These are phyloP conservation scores for Melampsora occidentalis DNA, from an alignment of 1,284 basidiomycete species.

Conservation along the genomic window DNA sequence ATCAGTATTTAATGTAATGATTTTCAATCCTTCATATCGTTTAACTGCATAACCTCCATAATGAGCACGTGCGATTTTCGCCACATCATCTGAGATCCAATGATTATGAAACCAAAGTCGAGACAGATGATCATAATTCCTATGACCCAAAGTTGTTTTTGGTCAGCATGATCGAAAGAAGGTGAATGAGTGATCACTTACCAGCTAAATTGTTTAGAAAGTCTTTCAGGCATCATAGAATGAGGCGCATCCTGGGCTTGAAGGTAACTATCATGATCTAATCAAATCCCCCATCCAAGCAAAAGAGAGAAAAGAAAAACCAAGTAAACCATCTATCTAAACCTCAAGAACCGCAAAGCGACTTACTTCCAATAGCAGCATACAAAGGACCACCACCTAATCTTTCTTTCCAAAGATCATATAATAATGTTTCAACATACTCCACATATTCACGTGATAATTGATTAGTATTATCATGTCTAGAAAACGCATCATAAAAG, in stretches of 20 bases:
- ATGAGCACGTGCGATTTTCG: constrained; percentile 64
- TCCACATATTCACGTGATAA: constrained; percentile 59
- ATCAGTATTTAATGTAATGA: constrained; percentile 75
- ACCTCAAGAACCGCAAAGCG: neutral
- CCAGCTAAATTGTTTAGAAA: constrained; percentile 7
- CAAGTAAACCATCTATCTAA: no score
- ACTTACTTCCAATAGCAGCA: constrained; percentile 63
- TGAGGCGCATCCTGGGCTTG: constrained; percentile 67
- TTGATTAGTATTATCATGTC: constrained; percentile 66
- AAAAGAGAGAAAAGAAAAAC: neutral
- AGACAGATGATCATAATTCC: constrained; percentile 73
- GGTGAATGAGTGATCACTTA: constrained; percentile 11
- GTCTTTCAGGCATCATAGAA: constrained; percentile 35
- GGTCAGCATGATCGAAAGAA: neutral
- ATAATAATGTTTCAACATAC: constrained; percentile 63
- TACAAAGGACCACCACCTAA: constrained; percentile 66
- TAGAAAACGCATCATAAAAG: neutral
- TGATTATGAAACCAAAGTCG: constrained; percentile 63
- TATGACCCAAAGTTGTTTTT: constrained; percentile 49
- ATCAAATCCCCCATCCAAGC: neutral
- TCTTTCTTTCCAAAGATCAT: constrained; percentile 64
- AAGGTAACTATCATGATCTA: constrained; percentile 44
- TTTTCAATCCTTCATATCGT: constrained; percentile 65
- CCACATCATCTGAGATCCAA: constrained; percentile 66
- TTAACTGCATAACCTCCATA: constrained; percentile 72